Conservation (phyloP, 2,329 filamentous ascomycete species). For the Phyllosticta citrichinensis region DNA sequence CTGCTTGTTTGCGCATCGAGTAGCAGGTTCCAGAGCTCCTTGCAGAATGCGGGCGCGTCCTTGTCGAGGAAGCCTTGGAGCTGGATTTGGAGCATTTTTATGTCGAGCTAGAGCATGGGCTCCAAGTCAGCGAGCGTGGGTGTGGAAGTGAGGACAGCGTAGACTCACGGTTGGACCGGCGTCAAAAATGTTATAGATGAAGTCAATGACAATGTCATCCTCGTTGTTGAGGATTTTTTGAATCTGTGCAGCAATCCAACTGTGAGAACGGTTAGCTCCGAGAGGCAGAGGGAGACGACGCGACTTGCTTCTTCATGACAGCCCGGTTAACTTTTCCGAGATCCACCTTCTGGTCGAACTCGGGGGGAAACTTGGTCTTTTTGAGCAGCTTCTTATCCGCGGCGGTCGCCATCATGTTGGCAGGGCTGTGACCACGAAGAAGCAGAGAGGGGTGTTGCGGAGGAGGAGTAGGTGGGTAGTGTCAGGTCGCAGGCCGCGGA, state of each 20-base stretch:
- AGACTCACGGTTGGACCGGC: conserved; percentile 61
- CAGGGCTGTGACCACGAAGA: neutral
- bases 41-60: conserved; percentile 80
- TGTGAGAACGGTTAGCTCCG: conserved; percentile 28
- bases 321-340: conserved; percentile 95
- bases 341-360: conserved; percentile 93
- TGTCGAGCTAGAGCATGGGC: conserved; percentile 60
- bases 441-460: neutral
- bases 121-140: conserved; percentile 12
- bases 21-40: conserved; percentile 85
- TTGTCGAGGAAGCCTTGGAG: conserved; percentile 92
- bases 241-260: conserved; percentile 88
- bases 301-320: conserved; percentile 86
- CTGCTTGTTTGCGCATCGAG: conserved; percentile 87
- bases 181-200: conserved; percentile 62
- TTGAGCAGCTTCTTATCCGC: conserved; percentile 84
- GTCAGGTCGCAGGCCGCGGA: neutral
- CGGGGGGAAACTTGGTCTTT: conserved; percentile 84
- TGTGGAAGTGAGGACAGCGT: neutral
- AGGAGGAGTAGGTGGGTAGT: neutral
- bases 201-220: conserved; percentile 90
- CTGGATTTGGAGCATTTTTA: conserved; percentile 90
- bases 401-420: conserved; percentile 57
- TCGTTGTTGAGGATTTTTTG: conserved; percentile 82
- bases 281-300: neutral